Conservation (phyloP, 2,329 filamentous ascomycete species). For the Phoma sp. region DNA sequence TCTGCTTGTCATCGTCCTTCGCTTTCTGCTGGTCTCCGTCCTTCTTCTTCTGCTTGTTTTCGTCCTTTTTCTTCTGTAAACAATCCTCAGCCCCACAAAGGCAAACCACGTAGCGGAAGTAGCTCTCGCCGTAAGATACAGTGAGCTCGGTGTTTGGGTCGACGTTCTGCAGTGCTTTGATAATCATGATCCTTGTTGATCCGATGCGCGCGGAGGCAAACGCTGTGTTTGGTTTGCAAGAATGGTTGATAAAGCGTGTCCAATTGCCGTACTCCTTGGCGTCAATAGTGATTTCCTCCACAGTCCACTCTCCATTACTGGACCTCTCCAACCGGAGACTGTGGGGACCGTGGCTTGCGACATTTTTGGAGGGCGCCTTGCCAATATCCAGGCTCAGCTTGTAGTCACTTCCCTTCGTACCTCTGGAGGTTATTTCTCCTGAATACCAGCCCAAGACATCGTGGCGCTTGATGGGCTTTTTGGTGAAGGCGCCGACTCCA, state of each 20-base stretch:
- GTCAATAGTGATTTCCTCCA: not conserved
- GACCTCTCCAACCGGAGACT: no score
- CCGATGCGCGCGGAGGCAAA: not conserved
- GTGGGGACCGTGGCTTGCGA: no score
- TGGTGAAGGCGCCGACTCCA: not conserved
- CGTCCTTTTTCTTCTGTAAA: not conserved
- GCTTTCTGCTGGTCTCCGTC: not conserved
- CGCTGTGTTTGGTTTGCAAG: not conserved
- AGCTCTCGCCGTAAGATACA: not conserved
- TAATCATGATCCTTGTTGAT: not conserved
- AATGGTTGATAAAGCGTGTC: not conserved
- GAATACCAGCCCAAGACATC: not conserved
- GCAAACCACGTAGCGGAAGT: not conserved
- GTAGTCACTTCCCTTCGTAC: not conserved
- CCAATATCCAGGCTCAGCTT: not conserved
- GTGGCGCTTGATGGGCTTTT: not conserved
- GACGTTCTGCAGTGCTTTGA: not conserved
- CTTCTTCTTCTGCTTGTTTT: not conserved
- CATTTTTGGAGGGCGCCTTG: not conserved
- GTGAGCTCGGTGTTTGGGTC: not conserved
- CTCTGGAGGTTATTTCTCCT: not conserved
- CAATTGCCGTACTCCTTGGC: not conserved
- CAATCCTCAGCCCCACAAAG: not conserved
- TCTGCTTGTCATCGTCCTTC: no score
- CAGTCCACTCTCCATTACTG: not conserved